These are phyloP conservation scores for Brassica carinata DNA, from an alignment of 345 rosid genomes.

Conservation along the genomic window DNA sequence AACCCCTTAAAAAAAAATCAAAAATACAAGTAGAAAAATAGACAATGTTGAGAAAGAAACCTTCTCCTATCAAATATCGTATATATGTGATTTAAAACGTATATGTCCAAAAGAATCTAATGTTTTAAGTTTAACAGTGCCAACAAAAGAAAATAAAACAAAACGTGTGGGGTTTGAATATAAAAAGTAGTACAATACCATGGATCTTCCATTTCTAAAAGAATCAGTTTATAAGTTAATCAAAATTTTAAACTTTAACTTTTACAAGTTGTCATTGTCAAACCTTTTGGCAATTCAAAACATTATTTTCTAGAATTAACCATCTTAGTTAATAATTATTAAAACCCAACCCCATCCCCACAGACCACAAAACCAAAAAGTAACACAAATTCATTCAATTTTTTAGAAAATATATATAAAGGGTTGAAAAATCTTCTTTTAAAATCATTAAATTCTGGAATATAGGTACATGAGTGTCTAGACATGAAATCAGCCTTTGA, in stretches of 20 bases:
- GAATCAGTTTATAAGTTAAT: conserved; percentile 12
- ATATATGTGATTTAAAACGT: not conserved
- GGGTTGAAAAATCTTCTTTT: not conserved
- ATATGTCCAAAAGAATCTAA: not conserved
- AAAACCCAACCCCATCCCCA: not conserved
- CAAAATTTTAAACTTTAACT: not conserved
- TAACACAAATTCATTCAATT: not conserved
- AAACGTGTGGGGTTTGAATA: not conserved
- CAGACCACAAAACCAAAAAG: not conserved
- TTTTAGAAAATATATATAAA: not conserved
- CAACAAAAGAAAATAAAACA: not conserved
- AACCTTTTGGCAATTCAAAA: conserved; percentile 14
- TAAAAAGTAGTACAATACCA: conserved; percentile 30
- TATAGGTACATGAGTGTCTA: not conserved
- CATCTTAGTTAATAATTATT: not conserved
- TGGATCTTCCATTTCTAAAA: conserved; percentile 26
- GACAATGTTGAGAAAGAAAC: not conserved
- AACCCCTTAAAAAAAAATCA: no score
- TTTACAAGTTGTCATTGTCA: conserved; percentile 8
- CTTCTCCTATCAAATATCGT: not conserved
- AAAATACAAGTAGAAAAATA: not conserved
- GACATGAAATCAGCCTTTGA: not conserved
- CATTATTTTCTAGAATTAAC: conserved; percentile 5
- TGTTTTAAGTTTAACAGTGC: not conserved
- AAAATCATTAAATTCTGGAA: not conserved